Evolutionary conservation across 148 eudicot species (phyloP).

Genomic region (Arbutus unedo): DNA sequence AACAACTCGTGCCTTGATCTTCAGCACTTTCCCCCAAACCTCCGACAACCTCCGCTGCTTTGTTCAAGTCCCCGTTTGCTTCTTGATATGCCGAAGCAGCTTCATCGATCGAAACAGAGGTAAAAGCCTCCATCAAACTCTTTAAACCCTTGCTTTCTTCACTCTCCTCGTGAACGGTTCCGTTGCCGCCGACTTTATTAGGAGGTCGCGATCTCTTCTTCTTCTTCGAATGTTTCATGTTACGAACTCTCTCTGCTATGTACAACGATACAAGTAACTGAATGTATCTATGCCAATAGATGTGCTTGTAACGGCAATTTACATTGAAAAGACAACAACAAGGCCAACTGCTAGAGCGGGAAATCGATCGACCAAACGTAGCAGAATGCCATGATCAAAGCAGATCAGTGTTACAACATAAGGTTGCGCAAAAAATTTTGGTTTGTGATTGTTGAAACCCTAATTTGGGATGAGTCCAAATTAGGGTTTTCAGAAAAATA

Average conservation of each 20-base stretch:
- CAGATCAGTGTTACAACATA: not conserved
- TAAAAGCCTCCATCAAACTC: constrained; percentile 57
- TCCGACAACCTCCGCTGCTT: constrained; percentile 60
- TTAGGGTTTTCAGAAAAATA: constrained; percentile 10
- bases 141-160: constrained; percentile 33
- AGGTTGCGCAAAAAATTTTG: not conserved
- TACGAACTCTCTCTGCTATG: not conserved
- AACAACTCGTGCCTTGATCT: constrained; percentile 37
- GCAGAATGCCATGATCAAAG: not conserved
- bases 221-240: constrained; percentile 62
- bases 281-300: not conserved
- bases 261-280: not conserved
- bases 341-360: not conserved
- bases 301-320: not conserved
- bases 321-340: not conserved
- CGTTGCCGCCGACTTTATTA: constrained; percentile 19
- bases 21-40: constrained; percentile 30
- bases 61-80: constrained; percentile 50
- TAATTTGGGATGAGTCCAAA: constrained; percentile 9
- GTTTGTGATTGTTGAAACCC: constrained; percentile 7
- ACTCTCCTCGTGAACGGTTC: not conserved
- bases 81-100: constrained; percentile 48
- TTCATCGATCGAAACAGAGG: constrained; percentile 58
- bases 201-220: constrained; percentile 41
- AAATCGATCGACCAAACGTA: not conserved